These are phyloP conservation scores for Naganishia albida DNA, from an alignment of 1,284 basidiomycete species.

Conservation along the genomic window DNA sequence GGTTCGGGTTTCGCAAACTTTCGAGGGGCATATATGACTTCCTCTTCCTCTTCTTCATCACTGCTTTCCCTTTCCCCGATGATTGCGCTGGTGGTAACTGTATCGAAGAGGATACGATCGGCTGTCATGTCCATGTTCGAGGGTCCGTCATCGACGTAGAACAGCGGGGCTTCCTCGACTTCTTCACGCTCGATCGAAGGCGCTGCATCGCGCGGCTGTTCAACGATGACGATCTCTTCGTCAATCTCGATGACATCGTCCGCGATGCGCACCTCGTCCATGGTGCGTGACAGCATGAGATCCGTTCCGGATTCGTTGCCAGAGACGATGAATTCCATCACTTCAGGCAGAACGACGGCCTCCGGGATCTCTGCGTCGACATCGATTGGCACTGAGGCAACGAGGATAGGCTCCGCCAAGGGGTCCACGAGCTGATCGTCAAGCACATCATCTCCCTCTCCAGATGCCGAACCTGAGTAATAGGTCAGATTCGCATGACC, in stretches of 20 bases:
- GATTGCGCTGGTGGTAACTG: conserved; percentile 29
- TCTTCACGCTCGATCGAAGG: conserved; percentile 25
- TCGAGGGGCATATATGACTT: conserved; percentile 48
- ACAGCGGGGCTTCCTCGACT: conserved; percentile 9
- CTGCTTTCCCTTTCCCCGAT: conserved; percentile 33
- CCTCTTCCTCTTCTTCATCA: conserved; percentile 42
- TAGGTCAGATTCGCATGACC: not conserved
- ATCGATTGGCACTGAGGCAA: conserved; percentile 31
- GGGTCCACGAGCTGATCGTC: not conserved
- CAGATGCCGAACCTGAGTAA: not conserved
- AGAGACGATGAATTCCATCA: conserved; percentile 21
- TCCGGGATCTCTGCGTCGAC: conserved; percentile 32
- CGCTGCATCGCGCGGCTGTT: not conserved
- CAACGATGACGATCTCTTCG: conserved; percentile 14
- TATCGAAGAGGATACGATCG: conserved; percentile 38
- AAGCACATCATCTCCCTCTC: not conserved
- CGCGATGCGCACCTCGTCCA: conserved; percentile 35
- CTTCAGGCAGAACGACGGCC: conserved; percentile 42
- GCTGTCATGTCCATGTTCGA: conserved; percentile 21
- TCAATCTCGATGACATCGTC: conserved; percentile 5
- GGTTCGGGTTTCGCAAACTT: conserved; percentile 42
- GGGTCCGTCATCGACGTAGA: conserved; percentile 37
- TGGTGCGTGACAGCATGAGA: conserved; percentile 45
- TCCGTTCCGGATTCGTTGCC: conserved; percentile 25
- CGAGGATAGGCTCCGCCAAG: not conserved